Evolutionary conservation across 176 grass and related monocot species (phyloP).

Genomic region (Urochloa ruziziensis): DNA sequence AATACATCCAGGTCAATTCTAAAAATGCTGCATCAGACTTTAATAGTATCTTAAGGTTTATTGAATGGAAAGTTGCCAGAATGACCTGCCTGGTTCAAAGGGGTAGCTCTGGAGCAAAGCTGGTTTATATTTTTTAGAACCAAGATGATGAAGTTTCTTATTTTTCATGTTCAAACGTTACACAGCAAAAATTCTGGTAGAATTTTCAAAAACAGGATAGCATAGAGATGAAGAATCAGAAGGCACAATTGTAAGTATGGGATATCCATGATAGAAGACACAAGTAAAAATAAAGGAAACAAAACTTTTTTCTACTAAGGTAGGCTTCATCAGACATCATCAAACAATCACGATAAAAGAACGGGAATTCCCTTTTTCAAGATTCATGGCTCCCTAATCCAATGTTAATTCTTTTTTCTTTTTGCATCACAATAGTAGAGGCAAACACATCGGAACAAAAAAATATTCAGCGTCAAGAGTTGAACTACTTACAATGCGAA

Average conservation of each 20-base stretch:
- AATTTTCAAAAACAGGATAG: background rate
- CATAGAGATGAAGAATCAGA: background rate
- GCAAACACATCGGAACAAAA: conserved; percentile 7
- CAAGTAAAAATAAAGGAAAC: background rate
- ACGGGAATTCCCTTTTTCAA: background rate
- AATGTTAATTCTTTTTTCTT: background rate
- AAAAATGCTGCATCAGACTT: background rate
- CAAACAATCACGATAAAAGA: background rate
- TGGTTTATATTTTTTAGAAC: background rate
- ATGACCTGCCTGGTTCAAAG: background rate
- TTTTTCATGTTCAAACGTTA: background rate
- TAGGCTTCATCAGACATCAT: background rate
- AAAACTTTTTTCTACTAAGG: background rate
- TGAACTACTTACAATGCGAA: conserved; percentile 72
- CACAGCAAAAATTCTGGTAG: background rate
- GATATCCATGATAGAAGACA: background rate
- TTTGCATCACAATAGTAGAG: background rate
- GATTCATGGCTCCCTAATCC: background rate
- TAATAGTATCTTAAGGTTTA: background rate
- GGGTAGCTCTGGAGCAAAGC: background rate
- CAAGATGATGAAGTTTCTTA: background rate
- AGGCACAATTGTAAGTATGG: background rate
- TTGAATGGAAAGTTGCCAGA: background rate
- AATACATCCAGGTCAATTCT: background rate
- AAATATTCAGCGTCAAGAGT: background rate